A percentile compares a stretch with the other conserved stretches of the same genome.
Conservation (phyloP, 805 yeast genomes). For the Candida nemodendra region DNA sequence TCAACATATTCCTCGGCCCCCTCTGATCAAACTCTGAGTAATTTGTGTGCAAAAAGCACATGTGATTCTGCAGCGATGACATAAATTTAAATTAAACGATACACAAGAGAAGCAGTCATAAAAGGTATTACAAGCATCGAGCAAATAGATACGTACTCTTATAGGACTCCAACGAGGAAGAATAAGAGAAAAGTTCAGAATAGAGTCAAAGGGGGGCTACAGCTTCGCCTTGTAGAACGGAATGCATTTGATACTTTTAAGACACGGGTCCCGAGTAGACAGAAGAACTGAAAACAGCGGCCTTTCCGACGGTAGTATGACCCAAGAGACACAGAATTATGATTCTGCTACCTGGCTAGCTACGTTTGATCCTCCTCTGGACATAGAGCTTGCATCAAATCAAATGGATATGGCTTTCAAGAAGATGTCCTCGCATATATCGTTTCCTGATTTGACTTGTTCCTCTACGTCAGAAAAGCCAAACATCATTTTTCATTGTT, state of each 20-base stretch:
- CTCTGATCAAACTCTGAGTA: too few species aligned
- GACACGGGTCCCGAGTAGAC: conserved; percentile 35
- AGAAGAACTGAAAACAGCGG: conserved; percentile 12
- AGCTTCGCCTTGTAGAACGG: neutral
- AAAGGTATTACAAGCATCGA: too few species aligned
- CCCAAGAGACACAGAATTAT: conserved; percentile 2
- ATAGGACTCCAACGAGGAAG: too few species aligned
- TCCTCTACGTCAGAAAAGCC: conserved; percentile 3
- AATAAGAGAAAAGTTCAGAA: too few species aligned
- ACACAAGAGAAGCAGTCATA: neutral
- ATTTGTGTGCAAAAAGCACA: too few species aligned
- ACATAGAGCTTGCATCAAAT: conserved; percentile 19
- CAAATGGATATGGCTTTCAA: conserved; percentile 31
- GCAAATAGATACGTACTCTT: too few species aligned
- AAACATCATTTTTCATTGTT: conserved; percentile 35
- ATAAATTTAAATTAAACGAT: conserved; percentile 5
- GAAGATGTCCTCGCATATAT: conserved; percentile 25
- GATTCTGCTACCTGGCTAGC: conserved; percentile 34
- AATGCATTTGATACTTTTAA: conserved; percentile 34
- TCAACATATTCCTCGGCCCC: too few species aligned
- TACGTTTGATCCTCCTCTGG: conserved; percentile 37
- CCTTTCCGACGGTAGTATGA: neutral
- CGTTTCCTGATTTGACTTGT: conserved; percentile 8
- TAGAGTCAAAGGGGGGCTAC: neutral
- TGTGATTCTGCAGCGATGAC: neutral